Percentiles rank a stretch among this genome's conserved stretches.
phyloP scores from a whole-genome alignment of 2,329 filamentous ascomycete genomes.

The Aspergillus pseudonomiae region DNA sequence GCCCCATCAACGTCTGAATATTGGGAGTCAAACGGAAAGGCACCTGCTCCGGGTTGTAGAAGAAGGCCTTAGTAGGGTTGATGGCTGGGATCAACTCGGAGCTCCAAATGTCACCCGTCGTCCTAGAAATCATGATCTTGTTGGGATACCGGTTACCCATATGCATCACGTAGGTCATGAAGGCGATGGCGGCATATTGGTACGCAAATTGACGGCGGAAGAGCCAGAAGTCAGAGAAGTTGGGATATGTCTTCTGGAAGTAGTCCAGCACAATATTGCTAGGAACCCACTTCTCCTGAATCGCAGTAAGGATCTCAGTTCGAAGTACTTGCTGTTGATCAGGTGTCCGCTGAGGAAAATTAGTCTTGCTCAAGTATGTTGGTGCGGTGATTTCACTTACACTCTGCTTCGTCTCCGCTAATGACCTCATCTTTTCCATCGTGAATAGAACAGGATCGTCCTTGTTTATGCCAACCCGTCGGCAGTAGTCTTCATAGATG shows the following conservation, averaged over 20 bases:
- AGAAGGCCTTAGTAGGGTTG: conserved; percentile 79
- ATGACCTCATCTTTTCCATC: conserved; percentile 85
- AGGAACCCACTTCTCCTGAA: conserved; percentile 91
- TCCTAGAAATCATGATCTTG: conserved; percentile 88
- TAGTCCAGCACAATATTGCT: conserved; percentile 81
- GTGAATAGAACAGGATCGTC: conserved; percentile 94
- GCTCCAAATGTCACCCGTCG: conserved; percentile 92
- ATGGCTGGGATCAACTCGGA: conserved; percentile 91
- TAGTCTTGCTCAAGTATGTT: conserved; percentile 24
- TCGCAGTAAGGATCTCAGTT: conserved; percentile 89
- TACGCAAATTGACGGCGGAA: conserved; percentile 98
- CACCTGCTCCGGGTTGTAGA: conserved; percentile 93
- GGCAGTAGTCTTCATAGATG: conserved; percentile 94
- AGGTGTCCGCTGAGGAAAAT: conserved; percentile 46
- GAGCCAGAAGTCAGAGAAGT: conserved; percentile 94
- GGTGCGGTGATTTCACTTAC: conserved; percentile 32
- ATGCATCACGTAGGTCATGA: conserved; percentile 98
- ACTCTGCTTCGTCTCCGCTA: conserved; percentile 69
- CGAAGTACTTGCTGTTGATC: conserved; percentile 74
- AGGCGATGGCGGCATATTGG: conserved; percentile 90
- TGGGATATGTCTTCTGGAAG: conserved; percentile 84
- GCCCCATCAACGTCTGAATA: conserved; percentile 93
- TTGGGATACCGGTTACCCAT: conserved; percentile 95
- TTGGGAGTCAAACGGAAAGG: conserved; percentile 98
- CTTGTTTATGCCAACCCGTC: conserved; percentile 82